Base-by-base conservation (phyloP, 768 basidiomycete species). In the Hericium coralloides region DNA sequence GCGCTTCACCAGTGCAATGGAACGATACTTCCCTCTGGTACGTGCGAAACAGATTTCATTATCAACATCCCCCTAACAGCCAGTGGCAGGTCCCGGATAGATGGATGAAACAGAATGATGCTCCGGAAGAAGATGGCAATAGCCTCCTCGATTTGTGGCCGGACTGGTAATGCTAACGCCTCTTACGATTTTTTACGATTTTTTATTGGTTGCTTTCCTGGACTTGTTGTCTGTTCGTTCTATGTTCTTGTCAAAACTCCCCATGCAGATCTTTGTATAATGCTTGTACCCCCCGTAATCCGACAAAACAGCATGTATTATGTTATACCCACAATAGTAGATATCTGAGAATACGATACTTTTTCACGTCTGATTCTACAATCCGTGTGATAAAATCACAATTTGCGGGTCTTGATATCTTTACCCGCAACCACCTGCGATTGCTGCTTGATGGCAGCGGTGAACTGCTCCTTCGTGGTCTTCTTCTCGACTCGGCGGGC, bases 71-170 rank as follows among this genome's bases (percentile, higher is more conserved):
- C 45, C 50, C n/a, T 48, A 58, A 48, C 54, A n/a, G 57, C 31
- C 38, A 25, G 10, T 9, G 60, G 2, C 51, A 93, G 91, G 81
- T 89, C 48, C 91, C 91, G 10, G 91, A 93, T 69, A 81, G 92
- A 52, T 93, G 91, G 91, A 89, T 90, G 87, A 93, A 93, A 68
- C 85, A 85, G 58, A 81, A 78, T 55, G 89, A 92, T 63, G 76
- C 79, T 0, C 82, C 89, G 1, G 89, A 92, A 66, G 89, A 90
- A 65, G 89, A 91, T 55, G 73, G 73, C 55, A 72, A 73, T 41
- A 67, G 61, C 47, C 60, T 73, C 17, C 59, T 72, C 18, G 70
- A 75, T 25, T 60, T 74, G 15, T 74, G 73, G 74, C 71, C 71
- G 39, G 74, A 74, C 53, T 74, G 73, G 71, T 74, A 61, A 68